A percentile compares a stretch with the other conserved stretches of the same genome.
Conservation (phyloP, 2,329 filamentous ascomycete species). For the Hypoxylon rubiginosum region DNA sequence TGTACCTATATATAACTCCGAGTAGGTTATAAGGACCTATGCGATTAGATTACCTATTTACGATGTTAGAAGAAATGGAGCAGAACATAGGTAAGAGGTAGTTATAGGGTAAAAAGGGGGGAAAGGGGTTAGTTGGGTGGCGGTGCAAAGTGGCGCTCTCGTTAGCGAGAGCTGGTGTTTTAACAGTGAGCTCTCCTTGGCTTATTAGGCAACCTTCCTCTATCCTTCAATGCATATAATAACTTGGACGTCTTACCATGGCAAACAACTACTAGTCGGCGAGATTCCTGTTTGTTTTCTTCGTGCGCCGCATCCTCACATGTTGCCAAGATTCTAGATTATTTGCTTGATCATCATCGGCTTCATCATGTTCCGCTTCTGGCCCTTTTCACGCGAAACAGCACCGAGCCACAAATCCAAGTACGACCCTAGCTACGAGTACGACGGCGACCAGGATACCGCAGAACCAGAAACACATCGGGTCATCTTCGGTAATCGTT, state of each 20-base stretch:
- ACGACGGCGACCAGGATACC: neutral
- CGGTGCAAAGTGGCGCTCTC: slow-evolving; percentile 1
- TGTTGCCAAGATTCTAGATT: neutral
- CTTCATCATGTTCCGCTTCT: slow-evolving; percentile 16
- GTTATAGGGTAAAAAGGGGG: neutral
- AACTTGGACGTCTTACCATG: no score
- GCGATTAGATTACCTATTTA: no score
- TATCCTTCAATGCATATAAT: no score
- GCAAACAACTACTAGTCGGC: neutral
- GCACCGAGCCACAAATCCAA: neutral
- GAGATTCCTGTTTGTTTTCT: neutral
- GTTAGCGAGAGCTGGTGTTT: no score
- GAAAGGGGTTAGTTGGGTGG: neutral
- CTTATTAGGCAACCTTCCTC: slow-evolving; percentile 2
- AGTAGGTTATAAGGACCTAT: neutral
- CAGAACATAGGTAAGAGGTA: no score
- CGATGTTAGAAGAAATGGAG: no score
- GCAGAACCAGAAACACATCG: neutral
- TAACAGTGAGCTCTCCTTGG: neutral
- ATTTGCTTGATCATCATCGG: neutral
- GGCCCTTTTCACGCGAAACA: slow-evolving; percentile 13
- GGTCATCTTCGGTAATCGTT: slow-evolving; percentile 7
- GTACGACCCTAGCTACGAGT: neutral
- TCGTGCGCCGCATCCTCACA: neutral
- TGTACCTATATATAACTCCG: neutral